These are phyloP conservation scores for Aspergillus niger DNA, from an alignment of 2,329 filamentous ascomycete genomes.

Conservation along the genomic window DNA sequence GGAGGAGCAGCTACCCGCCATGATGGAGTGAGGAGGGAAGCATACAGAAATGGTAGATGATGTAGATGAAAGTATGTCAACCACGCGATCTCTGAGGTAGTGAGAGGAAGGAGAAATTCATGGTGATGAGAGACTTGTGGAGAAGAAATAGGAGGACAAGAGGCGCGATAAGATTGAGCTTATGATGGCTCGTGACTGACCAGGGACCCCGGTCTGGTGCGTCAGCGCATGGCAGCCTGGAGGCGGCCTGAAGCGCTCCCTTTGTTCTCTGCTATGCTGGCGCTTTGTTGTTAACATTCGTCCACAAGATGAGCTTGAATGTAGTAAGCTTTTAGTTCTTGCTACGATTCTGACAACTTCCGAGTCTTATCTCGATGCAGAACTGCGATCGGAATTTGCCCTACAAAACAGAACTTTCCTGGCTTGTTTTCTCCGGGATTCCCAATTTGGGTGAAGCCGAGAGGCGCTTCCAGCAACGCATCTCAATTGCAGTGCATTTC, in stretches of 20 bases:
- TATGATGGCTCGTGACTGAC: background rate
- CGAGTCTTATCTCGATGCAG: no score
- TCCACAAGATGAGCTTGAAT: no score
- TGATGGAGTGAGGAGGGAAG: background rate
- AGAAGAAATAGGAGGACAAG: background rate
- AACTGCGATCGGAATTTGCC: no score
- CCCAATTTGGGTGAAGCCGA: no score
- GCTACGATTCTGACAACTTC: no score
- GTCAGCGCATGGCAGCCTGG: background rate
- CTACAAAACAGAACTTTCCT: no score
- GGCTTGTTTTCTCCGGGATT: no score
- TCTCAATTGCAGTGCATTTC: no score
- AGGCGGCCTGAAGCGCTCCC: background rate
- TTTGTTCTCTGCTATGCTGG: background rate
- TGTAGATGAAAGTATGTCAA: background rate
- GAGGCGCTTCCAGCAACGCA: no score
- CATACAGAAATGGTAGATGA: background rate
- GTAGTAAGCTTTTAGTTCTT: no score
- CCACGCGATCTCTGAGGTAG: background rate
- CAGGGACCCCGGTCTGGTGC: background rate
- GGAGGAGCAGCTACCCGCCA: slow-evolving; percentile 2
- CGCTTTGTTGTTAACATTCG: no score
- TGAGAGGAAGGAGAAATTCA: background rate
- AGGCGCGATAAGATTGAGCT: background rate
- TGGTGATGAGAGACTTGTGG: background rate